Percentiles rank a stretch among this genome's conserved stretches.
phyloP scores from a whole-genome alignment of 345 rosid genomes.

The Heritiera fomes region DNA sequence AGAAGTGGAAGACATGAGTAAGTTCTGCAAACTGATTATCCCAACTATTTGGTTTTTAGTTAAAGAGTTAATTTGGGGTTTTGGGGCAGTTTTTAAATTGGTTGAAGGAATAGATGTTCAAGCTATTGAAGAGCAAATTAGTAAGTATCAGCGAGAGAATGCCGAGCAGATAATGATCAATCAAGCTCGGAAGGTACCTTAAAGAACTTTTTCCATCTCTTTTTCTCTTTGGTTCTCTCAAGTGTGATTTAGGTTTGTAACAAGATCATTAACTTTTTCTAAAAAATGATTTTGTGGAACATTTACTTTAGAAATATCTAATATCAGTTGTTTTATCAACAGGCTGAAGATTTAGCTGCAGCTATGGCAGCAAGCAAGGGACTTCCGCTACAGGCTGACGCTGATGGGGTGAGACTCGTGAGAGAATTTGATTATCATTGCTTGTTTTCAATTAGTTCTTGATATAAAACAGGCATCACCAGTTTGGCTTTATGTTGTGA shows the following conservation, averaged over 20 bases:
- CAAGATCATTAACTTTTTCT: background rate
- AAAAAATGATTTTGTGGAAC: background rate
- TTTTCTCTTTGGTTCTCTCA: background rate
- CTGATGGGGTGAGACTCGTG: conserved; percentile 48
- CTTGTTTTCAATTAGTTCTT: background rate
- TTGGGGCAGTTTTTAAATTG: conserved; percentile 55
- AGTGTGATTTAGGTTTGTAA: background rate
- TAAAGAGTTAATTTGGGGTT: background rate
- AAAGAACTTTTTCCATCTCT: background rate
- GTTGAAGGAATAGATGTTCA: conserved; percentile 75
- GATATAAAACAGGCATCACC: background rate
- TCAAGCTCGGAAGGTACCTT: conserved; percentile 76
- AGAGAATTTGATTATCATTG: conserved; percentile 22
- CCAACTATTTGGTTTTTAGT: background rate
- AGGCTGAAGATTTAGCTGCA: conserved; percentile 93
- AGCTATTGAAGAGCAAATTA: conserved; percentile 72
- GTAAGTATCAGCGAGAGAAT: conserved; percentile 72
- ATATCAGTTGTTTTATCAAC: conserved; percentile 24
- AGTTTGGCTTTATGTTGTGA: background rate
- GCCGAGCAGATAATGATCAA: conserved; percentile 86
- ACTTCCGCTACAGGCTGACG: conserved; percentile 46
- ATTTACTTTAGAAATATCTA: background rate
- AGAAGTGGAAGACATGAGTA: conserved; percentile 96
- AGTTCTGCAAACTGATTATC: conserved; percentile 31
- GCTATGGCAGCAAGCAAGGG: conserved; percentile 88